Conservation (phyloP, 2,329 filamentous ascomycete species). For the Helminthosporium solani region DNA sequence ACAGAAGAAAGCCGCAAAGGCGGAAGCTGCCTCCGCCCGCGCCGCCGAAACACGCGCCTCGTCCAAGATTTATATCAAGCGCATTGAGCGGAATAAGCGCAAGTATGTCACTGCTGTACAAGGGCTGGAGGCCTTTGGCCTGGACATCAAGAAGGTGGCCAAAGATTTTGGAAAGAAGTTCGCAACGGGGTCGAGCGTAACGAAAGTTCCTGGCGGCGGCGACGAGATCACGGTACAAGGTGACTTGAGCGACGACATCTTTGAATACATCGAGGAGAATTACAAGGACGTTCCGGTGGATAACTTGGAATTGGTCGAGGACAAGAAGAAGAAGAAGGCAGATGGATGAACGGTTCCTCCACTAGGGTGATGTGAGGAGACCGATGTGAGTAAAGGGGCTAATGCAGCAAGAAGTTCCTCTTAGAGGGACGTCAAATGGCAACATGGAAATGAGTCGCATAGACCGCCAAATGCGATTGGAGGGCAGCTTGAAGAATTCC, state of each 20-base stretch:
- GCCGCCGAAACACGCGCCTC: constrained; percentile 79
- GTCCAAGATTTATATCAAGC: constrained; percentile 86
- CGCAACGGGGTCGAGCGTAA: constrained; percentile 89
- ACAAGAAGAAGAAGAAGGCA: constrained; percentile 93
- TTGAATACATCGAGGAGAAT: constrained; percentile 85
- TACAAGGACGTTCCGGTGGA: constrained; percentile 90
- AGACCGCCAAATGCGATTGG: too few species aligned
- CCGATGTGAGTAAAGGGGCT: too few species aligned
- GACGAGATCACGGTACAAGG: constrained; percentile 99
- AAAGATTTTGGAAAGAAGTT: constrained; percentile 99
- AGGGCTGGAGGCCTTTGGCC: constrained; percentile 83
- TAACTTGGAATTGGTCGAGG: constrained; percentile 91
- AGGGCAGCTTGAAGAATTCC: too few species aligned
- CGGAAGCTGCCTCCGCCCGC: constrained; percentile 80
- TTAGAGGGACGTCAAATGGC: too few species aligned
- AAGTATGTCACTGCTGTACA: constrained; percentile 94
- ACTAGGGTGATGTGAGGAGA: background rate
- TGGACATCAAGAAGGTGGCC: constrained; percentile 92
- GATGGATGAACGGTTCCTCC: constrained; percentile 12
- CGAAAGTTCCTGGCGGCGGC: constrained; percentile 78
- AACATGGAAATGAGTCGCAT: too few species aligned
- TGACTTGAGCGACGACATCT: constrained; percentile 91
- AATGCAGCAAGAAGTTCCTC: background rate
- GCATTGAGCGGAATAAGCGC: constrained; percentile 96
- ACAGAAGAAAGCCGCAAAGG: constrained; percentile 94